A percentile compares a stretch with the other conserved stretches of the same genome.
These are phyloP conservation scores for Coprinellus micaceus DNA, from an alignment of 768 basidiomycete genomes.

Conservation along the genomic window DNA sequence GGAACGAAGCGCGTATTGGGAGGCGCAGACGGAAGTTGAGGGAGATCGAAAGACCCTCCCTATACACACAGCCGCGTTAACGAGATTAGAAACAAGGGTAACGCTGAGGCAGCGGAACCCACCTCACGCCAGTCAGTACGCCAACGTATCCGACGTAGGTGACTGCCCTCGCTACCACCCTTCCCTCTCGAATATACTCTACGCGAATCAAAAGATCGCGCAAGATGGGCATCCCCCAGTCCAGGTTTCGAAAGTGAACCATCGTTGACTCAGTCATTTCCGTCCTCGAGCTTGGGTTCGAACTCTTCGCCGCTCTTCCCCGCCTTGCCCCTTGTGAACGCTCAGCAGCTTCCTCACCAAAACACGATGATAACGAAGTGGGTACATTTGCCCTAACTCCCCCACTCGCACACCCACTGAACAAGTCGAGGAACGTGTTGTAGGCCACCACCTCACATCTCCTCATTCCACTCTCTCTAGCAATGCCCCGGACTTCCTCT, in stretches of 20 bases:
- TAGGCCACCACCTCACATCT: slow-evolving; percentile 34
- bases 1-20: not conserved
- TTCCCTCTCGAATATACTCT: slow-evolving; percentile 30
- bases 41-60: slow-evolving; percentile 33
- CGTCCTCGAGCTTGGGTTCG: slow-evolving; percentile 16
- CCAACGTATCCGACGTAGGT: slow-evolving; percentile 40
- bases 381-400: slow-evolving; percentile 16
- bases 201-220: slow-evolving; percentile 31
- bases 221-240: slow-evolving; percentile 37
- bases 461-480: slow-evolving; percentile 24
- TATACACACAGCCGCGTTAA: slow-evolving; percentile 9
- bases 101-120: not conserved
- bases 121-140: slow-evolving; percentile 36
- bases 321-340: too few species aligned
- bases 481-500: slow-evolving; percentile 31
- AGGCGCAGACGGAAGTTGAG: slow-evolving; percentile 31
- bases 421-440: slow-evolving; percentile 37
- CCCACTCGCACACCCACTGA: slow-evolving; percentile 37
- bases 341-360: too few species aligned
- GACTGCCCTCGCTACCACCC: slow-evolving; percentile 31
- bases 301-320: too few species aligned
- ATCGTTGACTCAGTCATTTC: slow-evolving; percentile 19
- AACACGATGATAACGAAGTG: too few species aligned
- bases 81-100: not conserved
- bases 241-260: slow-evolving; percentile 35